Percentiles rank a stretch among this genome's conserved stretches.
phyloP scores from a whole-genome alignment of 768 basidiomycete genomes.

The Mycena capillaripes region DNA sequence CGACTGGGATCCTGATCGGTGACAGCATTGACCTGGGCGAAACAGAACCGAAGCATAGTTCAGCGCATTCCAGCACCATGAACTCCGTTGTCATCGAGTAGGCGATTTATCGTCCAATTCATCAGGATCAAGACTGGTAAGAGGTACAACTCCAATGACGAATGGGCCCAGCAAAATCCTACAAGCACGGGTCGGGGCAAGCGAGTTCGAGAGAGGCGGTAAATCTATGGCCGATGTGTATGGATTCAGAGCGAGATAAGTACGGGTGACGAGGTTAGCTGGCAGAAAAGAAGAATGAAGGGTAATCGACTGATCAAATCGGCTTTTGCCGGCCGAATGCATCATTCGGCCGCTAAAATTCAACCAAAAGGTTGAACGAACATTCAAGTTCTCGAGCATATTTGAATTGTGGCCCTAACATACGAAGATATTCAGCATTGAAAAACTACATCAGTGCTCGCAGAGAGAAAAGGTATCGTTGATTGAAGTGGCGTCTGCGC shows the following conservation, averaged over 20 bases:
- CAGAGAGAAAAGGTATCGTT: not conserved
- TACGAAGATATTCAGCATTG: too few relatives aligned
- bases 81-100: conserved; percentile 22
- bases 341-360: not conserved
- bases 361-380: not conserved
- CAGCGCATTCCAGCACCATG: conserved; percentile 6
- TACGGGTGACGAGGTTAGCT: conserved; percentile 21
- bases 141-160: conserved; percentile 7
- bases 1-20: not conserved
- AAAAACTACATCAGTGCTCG: not conserved
- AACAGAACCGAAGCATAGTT: conserved; percentile 9
- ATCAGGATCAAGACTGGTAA: conserved; percentile 8
- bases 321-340: not conserved
- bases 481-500: not conserved
- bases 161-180: not conserved
- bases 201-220: conserved; percentile 1
- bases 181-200: conserved; percentile 6
- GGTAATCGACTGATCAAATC: conserved; percentile 3
- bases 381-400: too few relatives aligned
- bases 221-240: conserved; percentile 24
- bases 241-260: conserved; percentile 18
- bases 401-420: too few relatives aligned
- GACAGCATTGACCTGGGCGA: not conserved
- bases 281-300: conserved; percentile 3
- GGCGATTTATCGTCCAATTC: conserved; percentile 17